These are phyloP conservation scores for Cnidoscolus chayamansa DNA, from an alignment of 441 rosid genomes.

Conservation along the genomic window DNA sequence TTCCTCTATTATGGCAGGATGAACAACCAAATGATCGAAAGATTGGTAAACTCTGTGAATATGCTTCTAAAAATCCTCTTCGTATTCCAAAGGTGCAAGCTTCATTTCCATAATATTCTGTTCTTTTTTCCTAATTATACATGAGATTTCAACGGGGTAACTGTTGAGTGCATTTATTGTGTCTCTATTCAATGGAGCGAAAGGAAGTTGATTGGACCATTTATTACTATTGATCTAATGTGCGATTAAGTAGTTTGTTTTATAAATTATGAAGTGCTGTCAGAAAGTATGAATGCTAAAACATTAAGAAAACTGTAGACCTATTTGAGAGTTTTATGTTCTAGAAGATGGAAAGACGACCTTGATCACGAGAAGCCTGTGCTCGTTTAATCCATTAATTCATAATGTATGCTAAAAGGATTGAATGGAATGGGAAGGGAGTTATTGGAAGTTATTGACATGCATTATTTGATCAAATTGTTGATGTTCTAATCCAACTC, in stretches of 20 bases:
- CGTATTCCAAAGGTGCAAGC: conserved; percentile 69
- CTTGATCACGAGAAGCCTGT: neutral
- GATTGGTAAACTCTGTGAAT: conserved; percentile 79
- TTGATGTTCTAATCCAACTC: neutral
- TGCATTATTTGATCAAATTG: neutral
- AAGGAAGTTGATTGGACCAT: conserved; percentile 1
- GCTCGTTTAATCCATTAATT: neutral
- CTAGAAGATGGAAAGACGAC: neutral
- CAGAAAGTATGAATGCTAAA: too few species aligned
- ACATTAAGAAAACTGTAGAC: too few species aligned
- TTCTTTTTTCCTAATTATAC: neutral
- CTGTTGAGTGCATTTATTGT: neutral
- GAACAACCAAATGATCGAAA: conserved; percentile 66
- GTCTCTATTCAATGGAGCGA: neutral
- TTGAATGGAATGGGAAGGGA: neutral
- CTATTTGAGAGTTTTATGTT: too few species aligned
- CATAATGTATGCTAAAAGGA: neutral
- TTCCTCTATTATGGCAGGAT: conserved; percentile 41
- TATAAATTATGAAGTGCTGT: too few species aligned
- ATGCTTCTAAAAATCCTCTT: conserved; percentile 79
- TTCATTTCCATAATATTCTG: neutral
- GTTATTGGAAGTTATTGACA: neutral
- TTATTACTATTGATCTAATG: neutral
- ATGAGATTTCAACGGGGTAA: neutral
- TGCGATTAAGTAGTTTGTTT: too few species aligned